These are phyloP conservation scores for Phytophthora parvispora DNA, from an alignment of 352 stramenopile species.

Conservation along the genomic window DNA sequence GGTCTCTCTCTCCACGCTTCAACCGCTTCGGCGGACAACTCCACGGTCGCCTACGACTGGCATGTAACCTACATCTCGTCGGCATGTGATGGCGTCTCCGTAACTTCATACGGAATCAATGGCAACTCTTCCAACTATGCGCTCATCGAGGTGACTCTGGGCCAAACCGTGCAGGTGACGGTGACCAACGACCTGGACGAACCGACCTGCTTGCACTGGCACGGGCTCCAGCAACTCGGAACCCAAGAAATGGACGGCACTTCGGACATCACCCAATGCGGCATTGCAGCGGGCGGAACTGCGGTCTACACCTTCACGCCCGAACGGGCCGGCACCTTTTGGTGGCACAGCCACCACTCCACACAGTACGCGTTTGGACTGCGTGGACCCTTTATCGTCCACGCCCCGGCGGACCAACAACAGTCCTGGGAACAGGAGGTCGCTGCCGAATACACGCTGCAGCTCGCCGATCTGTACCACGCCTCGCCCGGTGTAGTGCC, in stretches of 20 bases:
- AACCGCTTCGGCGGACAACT: constrained; percentile 11
- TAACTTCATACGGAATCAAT: constrained; percentile 38
- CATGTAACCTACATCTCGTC: constrained; percentile 26
- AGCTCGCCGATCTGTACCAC: constrained; percentile 47
- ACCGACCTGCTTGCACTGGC: constrained; percentile 39
- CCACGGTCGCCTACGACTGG: constrained; percentile 37
- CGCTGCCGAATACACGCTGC: constrained; percentile 32
- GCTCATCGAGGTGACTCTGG: constrained; percentile 31
- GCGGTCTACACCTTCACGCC: constrained; percentile 44
- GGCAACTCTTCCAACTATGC: constrained; percentile 2
- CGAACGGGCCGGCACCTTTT: constrained; percentile 35
- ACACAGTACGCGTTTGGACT: constrained; percentile 42
- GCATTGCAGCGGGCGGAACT: constrained; percentile 14
- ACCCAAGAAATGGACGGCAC: constrained; percentile 47
- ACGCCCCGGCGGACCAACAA: constrained; percentile 14
- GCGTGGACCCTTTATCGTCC: constrained; percentile 35
- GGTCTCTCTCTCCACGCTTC: neutral
- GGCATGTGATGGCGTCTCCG: constrained; percentile 27
- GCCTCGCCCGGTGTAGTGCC: constrained; percentile 14
- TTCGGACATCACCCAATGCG: constrained; percentile 47
- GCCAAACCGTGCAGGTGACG: constrained; percentile 29
- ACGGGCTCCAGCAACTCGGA: constrained; percentile 39
- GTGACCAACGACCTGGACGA: constrained; percentile 36
- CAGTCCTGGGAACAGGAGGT: constrained; percentile 23
- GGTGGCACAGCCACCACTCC: constrained; percentile 44